A percentile compares a stretch with the other conserved stretches of the same genome.
phyloP scores from a whole-genome alignment of 345 rosid species.

The Populus euphratica region DNA sequence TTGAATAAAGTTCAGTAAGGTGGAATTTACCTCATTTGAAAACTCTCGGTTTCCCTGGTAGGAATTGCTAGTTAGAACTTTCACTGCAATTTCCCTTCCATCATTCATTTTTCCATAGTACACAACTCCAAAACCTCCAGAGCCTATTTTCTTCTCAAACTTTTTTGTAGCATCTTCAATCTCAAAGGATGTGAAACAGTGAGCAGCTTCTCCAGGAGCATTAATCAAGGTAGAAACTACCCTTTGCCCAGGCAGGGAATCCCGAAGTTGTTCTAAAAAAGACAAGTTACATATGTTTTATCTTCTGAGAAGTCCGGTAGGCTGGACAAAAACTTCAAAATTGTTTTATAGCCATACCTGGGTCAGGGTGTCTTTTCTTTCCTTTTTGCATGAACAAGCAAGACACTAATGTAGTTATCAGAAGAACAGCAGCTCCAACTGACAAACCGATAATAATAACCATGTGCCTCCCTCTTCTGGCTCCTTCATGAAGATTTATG shows the following conservation, averaged over 20 bases:
- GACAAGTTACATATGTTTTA: slow-evolving; percentile 14
- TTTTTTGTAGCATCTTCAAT: slow-evolving; percentile 73
- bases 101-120: slow-evolving; percentile 79
- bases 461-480: slow-evolving; percentile 43
- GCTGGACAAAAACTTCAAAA: slow-evolving; percentile 10
- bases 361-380: slow-evolving; percentile 40
- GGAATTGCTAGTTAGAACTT: slow-evolving; percentile 72
- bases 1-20: background rate
- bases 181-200: slow-evolving; percentile 71
- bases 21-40: slow-evolving; percentile 72
- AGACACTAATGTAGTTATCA: slow-evolving; percentile 54
- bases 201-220: slow-evolving; percentile 70
- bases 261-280: slow-evolving; percentile 41
- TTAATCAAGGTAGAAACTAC: slow-evolving; percentile 55
- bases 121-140: slow-evolving; percentile 96
- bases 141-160: slow-evolving; percentile 84
- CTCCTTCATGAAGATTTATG: slow-evolving; percentile 44
- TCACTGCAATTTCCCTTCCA: slow-evolving; percentile 94
- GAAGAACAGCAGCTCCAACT: slow-evolving; percentile 70
- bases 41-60: slow-evolving; percentile 94
- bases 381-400: slow-evolving; percentile 53
- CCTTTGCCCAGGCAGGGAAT: slow-evolving; percentile 47
- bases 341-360: slow-evolving; percentile 33
- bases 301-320: background rate
- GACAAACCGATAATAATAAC: slow-evolving; percentile 56